Base-by-base conservation (phyloP, 345 rosid species). In the Ricinus communis region DNA sequence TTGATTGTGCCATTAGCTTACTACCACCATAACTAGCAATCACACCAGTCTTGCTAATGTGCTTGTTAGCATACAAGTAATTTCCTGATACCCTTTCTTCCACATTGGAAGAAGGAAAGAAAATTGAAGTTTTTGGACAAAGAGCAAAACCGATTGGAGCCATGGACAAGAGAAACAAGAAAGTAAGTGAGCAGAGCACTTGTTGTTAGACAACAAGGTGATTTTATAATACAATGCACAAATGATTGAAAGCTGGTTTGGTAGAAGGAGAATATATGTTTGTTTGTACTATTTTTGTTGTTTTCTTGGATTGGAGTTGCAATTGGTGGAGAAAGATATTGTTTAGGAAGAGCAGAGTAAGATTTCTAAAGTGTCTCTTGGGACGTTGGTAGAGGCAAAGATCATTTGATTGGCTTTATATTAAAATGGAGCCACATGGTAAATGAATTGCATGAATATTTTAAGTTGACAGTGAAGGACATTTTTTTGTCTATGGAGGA, bases 81-180 rank as follows among this genome's bases (percentile, higher is more conserved):
- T 18, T 33, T 19, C 43, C 69, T 53, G 56, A 53, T 68, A n/a
- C 25, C 41, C 58, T 52, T 52, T 28, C 25, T 31, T 43, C 47
- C 47, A 33, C 3, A 27, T 65, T 65, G n/a, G 30, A 15, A 7
- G 73, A 41, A 22, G 71, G 55, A 25, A 62, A n/a, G 54, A 43
- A 28, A 22, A 22, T 25, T 57, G 75, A 55, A 41, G 40, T 41
- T 30, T 66, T 10, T 16, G 60, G 64, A 38, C 21, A 62, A 57
- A 50, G 51, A 68, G 65, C 22, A 0, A 51, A 71, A 18, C 47
- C 12, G 45, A 66, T 19, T 18, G 75, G 59, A 70, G 76, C 69
- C 77, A 81, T 81, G 62, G 69, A 16, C 10, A 18, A 18, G 6
- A 64, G 0, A 62, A 14, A 22, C 13, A 62, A 7, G 21, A 61